Evolutionary conservation across 140 eudicot genomes (phyloP), one percentile per base, ranked within the genome.

Genomic region (Bidens hawaiensis): DNA sequence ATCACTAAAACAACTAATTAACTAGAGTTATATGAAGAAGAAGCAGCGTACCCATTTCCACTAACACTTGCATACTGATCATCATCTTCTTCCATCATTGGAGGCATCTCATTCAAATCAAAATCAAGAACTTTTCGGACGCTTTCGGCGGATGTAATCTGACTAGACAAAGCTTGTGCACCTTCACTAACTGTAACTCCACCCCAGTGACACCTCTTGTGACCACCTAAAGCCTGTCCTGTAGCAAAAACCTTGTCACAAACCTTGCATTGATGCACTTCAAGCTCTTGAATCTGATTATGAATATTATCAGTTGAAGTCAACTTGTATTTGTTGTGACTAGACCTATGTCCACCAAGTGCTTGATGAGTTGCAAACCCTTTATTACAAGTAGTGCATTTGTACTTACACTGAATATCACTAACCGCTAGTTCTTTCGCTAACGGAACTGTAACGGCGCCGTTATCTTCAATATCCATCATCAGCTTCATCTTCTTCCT

Each of bases 341-440:
- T 86, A 0, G 97, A 76, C 63, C 75, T 78, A 50, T 90, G 97
- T 2, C 97, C 95, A 31, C 97, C 97, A 31, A 90, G 62, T 11
- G 95, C 97, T 53, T 86, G 95, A 67, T 76, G 87, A 19, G 31
- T 81, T 0, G 75, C 4, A 36, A 90, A 90, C 14, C 69, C 25
- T 73, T 75, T 90, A 10, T 70, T 42, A 51, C 97, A 90, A 1
- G 71, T 61, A 45, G 45, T 72, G 71, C 97, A 83, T 34, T 38
- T 83, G 73, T 69, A 85, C 63, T 80, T 82, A 23, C n/a, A n/a
- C n/a, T n/a, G n/a, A n/a, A n/a, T n/a, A n/a, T n/a, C n/a, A n/a
- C n/a, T n/a, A n/a, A n/a, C n/a, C n/a, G n/a, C n/a, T n/a, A n/a
- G n/a, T n/a, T n/a, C n/a, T n/a, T n/a, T n/a, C n/a, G n/a, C n/a